Conservation (phyloP, 768 basidiomycete species). For the Lentinula sp. region DNA sequence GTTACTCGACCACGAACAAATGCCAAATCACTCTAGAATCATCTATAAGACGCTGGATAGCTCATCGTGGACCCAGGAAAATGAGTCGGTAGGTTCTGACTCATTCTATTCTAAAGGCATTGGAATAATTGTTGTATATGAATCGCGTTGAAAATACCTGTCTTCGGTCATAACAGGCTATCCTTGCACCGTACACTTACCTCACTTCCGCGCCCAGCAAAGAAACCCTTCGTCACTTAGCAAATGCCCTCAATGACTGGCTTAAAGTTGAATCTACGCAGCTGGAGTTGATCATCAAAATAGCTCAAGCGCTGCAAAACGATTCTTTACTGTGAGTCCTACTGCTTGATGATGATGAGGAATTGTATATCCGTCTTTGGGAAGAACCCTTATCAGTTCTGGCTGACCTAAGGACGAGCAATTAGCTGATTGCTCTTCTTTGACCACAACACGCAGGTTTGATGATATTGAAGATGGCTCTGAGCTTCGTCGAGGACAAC, state of each 20-base stretch:
- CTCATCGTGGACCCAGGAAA: not conserved
- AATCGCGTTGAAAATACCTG: not conserved
- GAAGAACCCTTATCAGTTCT: too few species aligned
- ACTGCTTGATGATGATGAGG: too few species aligned
- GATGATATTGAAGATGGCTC: constrained; percentile 95
- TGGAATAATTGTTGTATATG: too few species aligned
- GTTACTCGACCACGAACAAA: not conserved
- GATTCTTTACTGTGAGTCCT: constrained; percentile 74
- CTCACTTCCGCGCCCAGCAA: constrained; percentile 84
- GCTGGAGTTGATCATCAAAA: constrained; percentile 64
- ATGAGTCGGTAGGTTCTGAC: not conserved
- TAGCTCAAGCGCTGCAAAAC: constrained; percentile 92
- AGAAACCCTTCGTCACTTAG: constrained; percentile 82
- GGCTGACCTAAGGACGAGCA: too few species aligned
- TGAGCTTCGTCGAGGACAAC: constrained; percentile 78
- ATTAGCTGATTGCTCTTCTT: constrained; percentile 2
- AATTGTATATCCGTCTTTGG: too few species aligned
- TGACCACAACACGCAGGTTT: constrained; percentile 43
- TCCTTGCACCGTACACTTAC: constrained; percentile 88
- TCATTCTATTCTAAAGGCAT: too few species aligned
- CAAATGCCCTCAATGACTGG: constrained; percentile 93
- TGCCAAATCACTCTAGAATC: not conserved
- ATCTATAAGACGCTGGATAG: not conserved
- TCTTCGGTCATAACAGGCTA: constrained; percentile 20
- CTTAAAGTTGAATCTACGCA: constrained; percentile 71